A percentile compares a stretch with the other conserved stretches of the same genome.
Conservation (phyloP, 768 basidiomycete genomes). For the Mycena chlorophos region DNA sequence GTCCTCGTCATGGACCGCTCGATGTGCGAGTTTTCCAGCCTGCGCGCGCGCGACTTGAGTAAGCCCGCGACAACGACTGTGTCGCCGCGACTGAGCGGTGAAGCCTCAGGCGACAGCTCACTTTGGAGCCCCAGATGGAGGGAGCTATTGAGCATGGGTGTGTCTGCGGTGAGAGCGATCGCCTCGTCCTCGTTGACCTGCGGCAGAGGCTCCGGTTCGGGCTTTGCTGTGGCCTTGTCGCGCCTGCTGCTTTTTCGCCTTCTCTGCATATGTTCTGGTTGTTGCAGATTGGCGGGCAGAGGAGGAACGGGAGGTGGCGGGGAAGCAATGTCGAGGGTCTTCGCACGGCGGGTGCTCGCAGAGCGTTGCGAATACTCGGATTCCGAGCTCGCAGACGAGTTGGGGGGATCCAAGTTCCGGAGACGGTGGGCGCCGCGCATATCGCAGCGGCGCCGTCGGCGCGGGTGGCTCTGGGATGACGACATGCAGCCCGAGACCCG, state of each 20-base stretch:
- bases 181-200: too few species aligned
- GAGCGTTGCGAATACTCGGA: constrained; percentile 19
- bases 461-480: constrained; percentile 2
- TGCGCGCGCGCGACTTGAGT: constrained; percentile 19
- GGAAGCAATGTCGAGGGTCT: constrained; percentile 2
- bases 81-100: constrained; percentile 14
- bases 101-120: constrained; percentile 13
- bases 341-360: neutral
- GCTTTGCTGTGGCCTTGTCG: neutral
- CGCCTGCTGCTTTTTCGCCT: neutral
- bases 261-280: neutral
- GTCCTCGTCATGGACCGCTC: constrained; percentile 11
- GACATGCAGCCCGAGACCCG: constrained; percentile 1
- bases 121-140: constrained; percentile 5
- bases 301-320: constrained; percentile 2
- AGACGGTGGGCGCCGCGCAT: neutral
- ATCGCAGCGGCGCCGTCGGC: neutral
- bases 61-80: constrained; percentile 12
- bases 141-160: constrained; percentile 10
- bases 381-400: constrained; percentile 6
- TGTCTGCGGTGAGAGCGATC: too few species aligned
- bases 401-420: neutral
- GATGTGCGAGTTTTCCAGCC: neutral
- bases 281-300: neutral
- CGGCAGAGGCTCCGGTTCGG: neutral